Percentiles rank a stretch among this genome's conserved stretches.
These are phyloP conservation scores for Jatropha curcas DNA, from an alignment of 345 rosid genomes.

Conservation along the genomic window DNA sequence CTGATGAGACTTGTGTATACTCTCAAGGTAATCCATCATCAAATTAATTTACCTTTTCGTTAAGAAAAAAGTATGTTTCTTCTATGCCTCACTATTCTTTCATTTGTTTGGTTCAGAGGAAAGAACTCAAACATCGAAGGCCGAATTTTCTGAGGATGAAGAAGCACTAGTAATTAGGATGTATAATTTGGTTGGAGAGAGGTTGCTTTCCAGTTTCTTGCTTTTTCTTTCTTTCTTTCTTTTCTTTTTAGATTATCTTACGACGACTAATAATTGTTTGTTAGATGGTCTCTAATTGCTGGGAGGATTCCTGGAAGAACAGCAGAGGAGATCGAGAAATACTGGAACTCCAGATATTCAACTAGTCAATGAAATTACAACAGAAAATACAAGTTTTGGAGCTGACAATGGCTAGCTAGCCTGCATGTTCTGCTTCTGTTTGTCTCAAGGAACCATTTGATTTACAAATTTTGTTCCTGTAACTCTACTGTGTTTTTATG, in stretches of 20 bases:
- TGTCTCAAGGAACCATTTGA: background rate
- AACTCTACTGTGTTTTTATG: background rate
- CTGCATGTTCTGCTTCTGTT: background rate
- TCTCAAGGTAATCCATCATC: slow-evolving; percentile 51
- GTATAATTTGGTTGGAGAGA: slow-evolving; percentile 58
- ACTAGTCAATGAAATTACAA: slow-evolving; percentile 31
- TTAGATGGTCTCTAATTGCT: slow-evolving; percentile 68
- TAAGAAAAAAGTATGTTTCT: too few relatives aligned
- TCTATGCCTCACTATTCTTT: too few relatives aligned
- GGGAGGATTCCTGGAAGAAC: slow-evolving; percentile 74
- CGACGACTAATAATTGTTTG: background rate
- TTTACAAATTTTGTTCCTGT: background rate
- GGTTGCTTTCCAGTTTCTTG: slow-evolving; percentile 21
- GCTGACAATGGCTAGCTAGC: background rate
- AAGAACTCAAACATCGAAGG: slow-evolving; percentile 35
- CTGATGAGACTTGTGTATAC: slow-evolving; percentile 32
- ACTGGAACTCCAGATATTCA: slow-evolving; percentile 50
- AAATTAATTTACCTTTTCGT: background rate
- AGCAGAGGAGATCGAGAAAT: slow-evolving; percentile 56
- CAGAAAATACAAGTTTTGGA: background rate
- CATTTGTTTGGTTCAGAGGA: slow-evolving; percentile 28
- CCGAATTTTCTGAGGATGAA: slow-evolving; percentile 54
- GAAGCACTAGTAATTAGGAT: slow-evolving; percentile 53
- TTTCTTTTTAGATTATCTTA: background rate
- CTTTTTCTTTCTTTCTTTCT: background rate